Percentiles rank a stretch among this genome's conserved stretches.
Evolutionary conservation across 306 rosid species (phyloP).

Genomic region (Quillaja saponaria): DNA sequence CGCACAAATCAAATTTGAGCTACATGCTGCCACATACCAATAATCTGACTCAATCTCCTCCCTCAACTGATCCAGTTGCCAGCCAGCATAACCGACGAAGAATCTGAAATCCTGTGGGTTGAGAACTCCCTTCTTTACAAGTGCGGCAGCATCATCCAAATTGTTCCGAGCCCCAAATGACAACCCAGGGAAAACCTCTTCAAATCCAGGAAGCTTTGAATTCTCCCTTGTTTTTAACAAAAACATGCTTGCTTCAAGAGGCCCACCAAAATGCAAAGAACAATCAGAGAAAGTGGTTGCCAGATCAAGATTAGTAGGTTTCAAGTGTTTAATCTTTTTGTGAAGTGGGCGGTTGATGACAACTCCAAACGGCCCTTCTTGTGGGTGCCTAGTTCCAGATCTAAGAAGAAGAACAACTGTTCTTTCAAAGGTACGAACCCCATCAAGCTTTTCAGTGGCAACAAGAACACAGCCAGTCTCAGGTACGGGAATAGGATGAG

Average conservation of each 20-base stretch:
- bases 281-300: constrained; percentile 90
- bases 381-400: constrained; percentile 84
- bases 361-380: constrained; percentile 93
- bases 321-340: constrained; percentile 83
- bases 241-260: constrained; percentile 94
- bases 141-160: constrained; percentile 79
- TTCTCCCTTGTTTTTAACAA: constrained; percentile 68
- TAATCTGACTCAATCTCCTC: constrained; percentile 91
- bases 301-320: constrained; percentile 77
- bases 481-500: constrained; percentile 88
- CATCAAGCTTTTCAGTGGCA: constrained; percentile 94
- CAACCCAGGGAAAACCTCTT: constrained; percentile 88
- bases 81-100: constrained; percentile 98
- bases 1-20: constrained; percentile 72
- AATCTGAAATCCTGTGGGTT: constrained; percentile 86
- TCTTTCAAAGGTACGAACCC: constrained; percentile 87
- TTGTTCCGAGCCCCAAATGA: constrained; percentile 89
- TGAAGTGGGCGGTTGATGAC: constrained; percentile 92
- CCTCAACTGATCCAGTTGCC: constrained; percentile 91
- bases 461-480: constrained; percentile 96
- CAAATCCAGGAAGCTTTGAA: constrained; percentile 66
- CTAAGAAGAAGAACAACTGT: constrained; percentile 90
- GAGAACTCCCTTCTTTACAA: constrained; percentile 82
- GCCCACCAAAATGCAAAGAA: constrained; percentile 89
- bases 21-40: constrained; percentile 97